These are phyloP conservation scores for Kingdonia uniflora DNA, from an alignment of 164 flowering plant species.

Conservation along the genomic window DNA sequence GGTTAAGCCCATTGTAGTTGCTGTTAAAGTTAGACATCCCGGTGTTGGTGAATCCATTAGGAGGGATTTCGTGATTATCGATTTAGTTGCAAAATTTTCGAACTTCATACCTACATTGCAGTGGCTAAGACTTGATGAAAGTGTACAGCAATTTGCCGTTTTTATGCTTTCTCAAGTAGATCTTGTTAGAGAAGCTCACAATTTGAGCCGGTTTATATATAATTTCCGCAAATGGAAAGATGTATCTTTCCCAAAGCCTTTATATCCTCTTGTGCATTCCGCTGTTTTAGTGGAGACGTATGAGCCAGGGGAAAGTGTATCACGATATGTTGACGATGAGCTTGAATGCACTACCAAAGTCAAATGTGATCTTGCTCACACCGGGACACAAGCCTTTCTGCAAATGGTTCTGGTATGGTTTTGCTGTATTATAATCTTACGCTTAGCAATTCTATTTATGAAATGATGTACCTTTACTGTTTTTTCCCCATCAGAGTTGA, in stretches of 20 bases:
- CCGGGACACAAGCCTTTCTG: background rate
- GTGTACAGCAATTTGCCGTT: background rate
- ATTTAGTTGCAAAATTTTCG: background rate
- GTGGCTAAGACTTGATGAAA: constrained; percentile 4
- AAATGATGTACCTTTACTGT: too few species aligned
- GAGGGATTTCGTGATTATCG: constrained; percentile 3
- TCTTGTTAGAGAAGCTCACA: background rate
- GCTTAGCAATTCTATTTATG: too few species aligned
- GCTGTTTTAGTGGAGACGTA: constrained; percentile 2
- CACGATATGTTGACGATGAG: background rate
- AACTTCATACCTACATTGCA: constrained; percentile 1
- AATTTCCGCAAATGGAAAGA: constrained; percentile 2
- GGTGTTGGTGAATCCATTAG: constrained; percentile 4
- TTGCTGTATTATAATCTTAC: background rate
- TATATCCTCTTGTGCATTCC: constrained; percentile 2
- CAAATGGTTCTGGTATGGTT: background rate
- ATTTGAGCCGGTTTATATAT: background rate
- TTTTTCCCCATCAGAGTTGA: too few species aligned
- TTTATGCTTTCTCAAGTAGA: constrained; percentile 4
- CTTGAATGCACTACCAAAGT: background rate
- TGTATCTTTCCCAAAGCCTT: constrained; percentile 2
- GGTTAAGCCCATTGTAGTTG: constrained; percentile 2
- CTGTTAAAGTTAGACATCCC: constrained; percentile 5
- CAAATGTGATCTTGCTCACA: background rate
- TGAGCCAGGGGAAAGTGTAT: background rate